These are phyloP conservation scores for Pyrus pyrifolia DNA, from an alignment of 306 rosid genomes.

Conservation along the genomic window DNA sequence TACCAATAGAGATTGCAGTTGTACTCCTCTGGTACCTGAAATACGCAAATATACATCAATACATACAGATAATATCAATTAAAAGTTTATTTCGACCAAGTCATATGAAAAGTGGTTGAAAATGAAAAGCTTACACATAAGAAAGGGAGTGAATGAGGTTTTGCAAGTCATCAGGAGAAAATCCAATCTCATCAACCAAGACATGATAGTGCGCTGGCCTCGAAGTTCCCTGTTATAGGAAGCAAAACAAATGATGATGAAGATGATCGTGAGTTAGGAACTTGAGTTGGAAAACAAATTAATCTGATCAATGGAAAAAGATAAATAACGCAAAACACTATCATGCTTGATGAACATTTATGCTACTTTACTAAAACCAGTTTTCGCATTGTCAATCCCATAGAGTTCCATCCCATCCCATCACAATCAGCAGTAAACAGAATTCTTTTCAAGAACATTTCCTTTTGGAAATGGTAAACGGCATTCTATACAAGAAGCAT, in stretches of 20 bases:
- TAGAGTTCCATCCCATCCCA: no score
- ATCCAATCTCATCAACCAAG: conserved; percentile 84
- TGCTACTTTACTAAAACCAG: no score
- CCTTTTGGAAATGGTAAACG: not conserved
- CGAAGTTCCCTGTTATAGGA: conserved; percentile 65
- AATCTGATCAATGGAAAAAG: not conserved
- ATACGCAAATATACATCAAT: not conserved
- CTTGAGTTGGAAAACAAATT: not conserved
- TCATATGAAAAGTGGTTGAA: conserved; percentile 2
- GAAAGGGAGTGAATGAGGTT: conserved; percentile 61
- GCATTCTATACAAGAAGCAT: not conserved
- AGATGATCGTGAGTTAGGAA: not conserved
- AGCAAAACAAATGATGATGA: conserved; percentile 3
- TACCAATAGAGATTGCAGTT: conserved; percentile 72
- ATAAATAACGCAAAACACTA: not conserved
- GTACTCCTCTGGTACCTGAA: conserved; percentile 92
- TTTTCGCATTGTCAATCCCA: no score
- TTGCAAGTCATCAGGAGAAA: conserved; percentile 77
- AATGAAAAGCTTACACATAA: conserved; percentile 61
- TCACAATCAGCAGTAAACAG: no score
- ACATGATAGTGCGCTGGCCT: conserved; percentile 87
- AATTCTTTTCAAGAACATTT: no score
- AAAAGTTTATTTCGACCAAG: not conserved
- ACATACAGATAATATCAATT: not conserved
- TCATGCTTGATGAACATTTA: no score